Base-by-base conservation (phyloP, 805 yeast species). In the Ogataea minuta region DNA sequence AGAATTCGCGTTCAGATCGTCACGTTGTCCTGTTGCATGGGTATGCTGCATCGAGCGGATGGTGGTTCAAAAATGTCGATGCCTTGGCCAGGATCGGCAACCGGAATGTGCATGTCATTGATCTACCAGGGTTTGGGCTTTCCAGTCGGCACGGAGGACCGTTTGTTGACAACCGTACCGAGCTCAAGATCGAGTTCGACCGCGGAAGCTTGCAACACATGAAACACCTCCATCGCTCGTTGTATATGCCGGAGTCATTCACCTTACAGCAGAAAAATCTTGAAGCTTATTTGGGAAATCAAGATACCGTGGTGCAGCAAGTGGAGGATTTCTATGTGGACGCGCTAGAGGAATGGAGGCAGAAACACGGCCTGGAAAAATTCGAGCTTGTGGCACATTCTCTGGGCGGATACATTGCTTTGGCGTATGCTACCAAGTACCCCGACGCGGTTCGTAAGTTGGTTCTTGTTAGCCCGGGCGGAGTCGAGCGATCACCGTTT, bases 341-440 rank as follows among this genome's bases (percentile, higher is more conserved):
- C 8, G 74, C 81, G 2, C 57, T 86, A 6, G 91, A 85, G 36
- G 56, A 61, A 6, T 85, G 95, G 93, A 65, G 93, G 50, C 43
- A 40, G 6, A 61, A 52, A 7, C 63, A 72, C 14, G 67, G 68
- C 0, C 57, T 85, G 9, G 71, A 67, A 2, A 70, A 74, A 45
- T 71, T 86, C 27, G 82, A 76, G 51, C 54, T 86, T 10, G 63
- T 85, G 14, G 91, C 88, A 0, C 95, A 86, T 59, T 84, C 95
- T 0, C 78, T 77, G 47, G 95, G 95, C 23, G 93, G 88, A 0
- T 81, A 83, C 50, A 64, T 87, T 63, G 74, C 86, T 0, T 74
- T 76, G 34, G 74, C 80, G 6, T 85, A 82, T 56, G 70, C 84
- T 2, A 54, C 78, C 29, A 74, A 67, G 44, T 71, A 81, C 50